Base-by-base conservation (phyloP, 768 basidiomycete species). In the Lyophyllum decastes region DNA sequence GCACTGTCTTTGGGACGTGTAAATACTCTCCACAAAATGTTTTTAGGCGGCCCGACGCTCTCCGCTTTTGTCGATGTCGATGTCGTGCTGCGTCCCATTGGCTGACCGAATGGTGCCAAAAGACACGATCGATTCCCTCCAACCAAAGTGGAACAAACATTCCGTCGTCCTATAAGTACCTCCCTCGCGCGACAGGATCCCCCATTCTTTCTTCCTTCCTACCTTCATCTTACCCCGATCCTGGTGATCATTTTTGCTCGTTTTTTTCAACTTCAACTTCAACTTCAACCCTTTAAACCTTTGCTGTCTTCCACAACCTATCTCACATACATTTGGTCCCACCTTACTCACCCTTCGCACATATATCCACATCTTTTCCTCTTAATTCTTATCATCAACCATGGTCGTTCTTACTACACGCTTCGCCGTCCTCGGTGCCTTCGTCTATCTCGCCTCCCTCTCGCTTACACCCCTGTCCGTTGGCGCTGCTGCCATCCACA, bases 341-440 rank as follows among this genome's bases (percentile, higher is more conserved):
- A 54, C 50, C 26, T 58, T 30, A 46, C 50, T 57, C 54, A 45
- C 62, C 52, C 35, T 67, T 58, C 51, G 54, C 59, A 62, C 62
- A 63, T 54, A 61, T 46, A 33, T 54, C 55, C 49, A 56, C 49
- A 52, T 49, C 38, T 50, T 61, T 60, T 41, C 38, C 21, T 17
- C 45, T 25, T 58, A 27, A 54, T 33, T 24, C 22, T 55, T 57
- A 30, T 56, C 54, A 34, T 64, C 54, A 59, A 68, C 57, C 64
- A 88, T 88, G 87, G 76, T 82, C 59, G 67, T 74, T 48, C 73
- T 86, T 58, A 73, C 73, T 49, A 60, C 77, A 38, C 82, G 72
- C 59, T 79, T 88, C 68, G 66, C 81, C 46, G 40, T 74, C 52
- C 68, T 78, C 61, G 80, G 78, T 61, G 71, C 79, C 40, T 65